phyloP scores from a whole-genome alignment of 2,329 filamentous ascomycete genomes.

The Penicillium decumbens region DNA sequence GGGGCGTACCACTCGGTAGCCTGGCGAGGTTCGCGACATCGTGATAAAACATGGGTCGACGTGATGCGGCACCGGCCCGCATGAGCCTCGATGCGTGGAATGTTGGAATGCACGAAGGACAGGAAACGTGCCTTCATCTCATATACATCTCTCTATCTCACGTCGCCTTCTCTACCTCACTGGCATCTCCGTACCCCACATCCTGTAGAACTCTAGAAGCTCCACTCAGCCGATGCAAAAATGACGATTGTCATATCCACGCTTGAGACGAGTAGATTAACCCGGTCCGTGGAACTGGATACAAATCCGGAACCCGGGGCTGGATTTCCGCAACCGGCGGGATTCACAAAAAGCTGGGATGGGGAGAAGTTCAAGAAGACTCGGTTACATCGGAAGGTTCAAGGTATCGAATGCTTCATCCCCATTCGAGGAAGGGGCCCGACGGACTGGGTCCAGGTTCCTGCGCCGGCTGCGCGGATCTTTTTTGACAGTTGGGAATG shows the following conservation, averaged over 20 bases:
- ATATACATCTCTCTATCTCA: neutral
- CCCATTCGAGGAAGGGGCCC: constrained; percentile 15
- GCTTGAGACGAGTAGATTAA: neutral
- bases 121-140: neutral
- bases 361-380: neutral
- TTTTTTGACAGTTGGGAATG: constrained; percentile 8
- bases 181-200: neutral
- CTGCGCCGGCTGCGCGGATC: constrained; percentile 26
- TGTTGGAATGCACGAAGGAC: neutral
- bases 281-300: neutral
- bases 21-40: constrained; percentile 4
- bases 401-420: neutral
- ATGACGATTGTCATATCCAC: neutral
- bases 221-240: constrained; percentile 2
- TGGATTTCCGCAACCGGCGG: constrained; percentile 5
- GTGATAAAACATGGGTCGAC: constrained; percentile 14
- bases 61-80: constrained; percentile 6
- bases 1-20: constrained; percentile 9
- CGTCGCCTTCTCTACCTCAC: neutral
- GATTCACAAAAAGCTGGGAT: neutral
- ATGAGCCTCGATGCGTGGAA: neutral
- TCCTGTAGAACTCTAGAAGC: neutral
- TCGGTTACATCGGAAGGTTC: neutral
- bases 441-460: constrained; percentile 29
- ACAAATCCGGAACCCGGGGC: neutral